Conservation (phyloP, 768 basidiomycete species). For the Rhizopogon rudus region DNA sequence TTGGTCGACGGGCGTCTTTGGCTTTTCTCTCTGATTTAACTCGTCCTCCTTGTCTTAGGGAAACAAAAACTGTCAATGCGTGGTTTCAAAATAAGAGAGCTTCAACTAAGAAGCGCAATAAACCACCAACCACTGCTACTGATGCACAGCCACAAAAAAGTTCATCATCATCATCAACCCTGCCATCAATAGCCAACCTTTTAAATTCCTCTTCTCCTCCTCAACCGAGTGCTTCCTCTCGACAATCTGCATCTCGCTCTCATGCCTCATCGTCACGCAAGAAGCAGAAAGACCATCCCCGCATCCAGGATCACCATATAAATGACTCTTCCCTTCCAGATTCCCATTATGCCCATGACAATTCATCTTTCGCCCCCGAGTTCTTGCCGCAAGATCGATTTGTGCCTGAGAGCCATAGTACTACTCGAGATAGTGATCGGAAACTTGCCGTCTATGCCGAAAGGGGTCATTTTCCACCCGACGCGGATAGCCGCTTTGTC, state of each 20-base stretch:
- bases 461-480: conserved; percentile 44
- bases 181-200: conserved; percentile 35
- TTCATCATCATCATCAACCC: conserved; percentile 18
- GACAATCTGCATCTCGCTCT: conserved; percentile 20
- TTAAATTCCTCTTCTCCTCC: conserved; percentile 31
- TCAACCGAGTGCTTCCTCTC: conserved; percentile 13
- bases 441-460: conserved; percentile 31
- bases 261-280: conserved; percentile 20
- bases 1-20: conserved; percentile 3
- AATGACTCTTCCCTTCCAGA: conserved; percentile 23
- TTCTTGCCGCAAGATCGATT: conserved; percentile 26
- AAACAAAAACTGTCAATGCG: conserved; percentile 80
- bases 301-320: conserved; percentile 19
- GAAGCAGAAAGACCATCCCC: conserved; percentile 18
- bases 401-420: conserved; percentile 28
- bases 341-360: conserved; percentile 13
- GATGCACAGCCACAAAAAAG: conserved; percentile 15
- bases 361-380: conserved; percentile 28
- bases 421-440: conserved; percentile 19
- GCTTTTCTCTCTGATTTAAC: not conserved
- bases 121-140: conserved; percentile 33
- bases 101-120: conserved; percentile 68
- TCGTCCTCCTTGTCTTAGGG: conserved; percentile 40
- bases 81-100: conserved; percentile 89
- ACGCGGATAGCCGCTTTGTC: conserved; percentile 45